Base-by-base conservation (phyloP, 345 rosid genomes). In the Kandelia obovata region DNA sequence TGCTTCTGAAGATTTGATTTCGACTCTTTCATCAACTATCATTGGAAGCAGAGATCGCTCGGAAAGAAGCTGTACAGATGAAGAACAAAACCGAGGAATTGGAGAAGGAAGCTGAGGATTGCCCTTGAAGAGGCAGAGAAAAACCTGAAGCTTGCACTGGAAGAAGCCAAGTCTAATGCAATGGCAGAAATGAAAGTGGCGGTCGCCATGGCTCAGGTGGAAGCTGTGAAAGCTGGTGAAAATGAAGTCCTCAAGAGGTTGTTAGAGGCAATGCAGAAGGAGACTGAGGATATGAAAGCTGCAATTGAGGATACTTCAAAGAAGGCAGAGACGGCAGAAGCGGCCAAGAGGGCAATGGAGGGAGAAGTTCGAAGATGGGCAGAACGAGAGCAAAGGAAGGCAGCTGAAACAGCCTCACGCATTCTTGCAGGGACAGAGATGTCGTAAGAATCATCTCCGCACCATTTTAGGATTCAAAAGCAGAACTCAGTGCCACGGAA, bases 281-380 rank as follows among this genome's bases (percentile, higher is more conserved):
- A 94, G 86, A 89, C 91, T 3, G 85, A 82, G 74, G 91, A 88
- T 71, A 87, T 86, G 82, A 89, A 81, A 84, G 68, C 66, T 34
- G 91, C 90, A 73, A 88, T 92, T 25, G 71, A 73, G 59, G 91
- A 81, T 20, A 89, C 92, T 31, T 65, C 83, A 73, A 94, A 89
- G 88, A 88, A 83, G 79, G 96, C 96, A 61, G 88, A 89, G 74
- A 94, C 87, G 96, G 97, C 97, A 16, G 96, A 94, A 78, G 95
- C 96, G 51, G 96, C 98, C 27, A 91, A 85, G 86, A 86, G 65
- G 65, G 97, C 96, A 0, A 92, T 91, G 51, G 95, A 94, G 81
- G 98, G 96, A 77, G 98, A 94, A 75, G 92, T 94, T 26, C 77
- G 80, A 69, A 88, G 86, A 72, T 88, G 98, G 98, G 89, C 85